Base-by-base conservation (phyloP, 805 yeast genomes). In the Yarrowia osloensis region DNA sequence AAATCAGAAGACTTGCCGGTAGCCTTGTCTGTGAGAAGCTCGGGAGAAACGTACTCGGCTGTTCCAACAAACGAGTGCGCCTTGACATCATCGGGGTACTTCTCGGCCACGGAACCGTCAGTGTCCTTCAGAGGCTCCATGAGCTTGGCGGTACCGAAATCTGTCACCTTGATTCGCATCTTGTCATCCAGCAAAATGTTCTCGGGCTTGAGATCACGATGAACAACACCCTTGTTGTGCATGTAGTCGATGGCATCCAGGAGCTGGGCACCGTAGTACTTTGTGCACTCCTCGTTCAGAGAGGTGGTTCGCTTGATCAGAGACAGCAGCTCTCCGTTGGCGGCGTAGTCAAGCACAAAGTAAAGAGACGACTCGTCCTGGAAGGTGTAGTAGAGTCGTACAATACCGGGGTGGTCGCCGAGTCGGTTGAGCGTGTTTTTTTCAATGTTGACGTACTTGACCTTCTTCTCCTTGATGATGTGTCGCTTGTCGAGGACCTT, bases 1-100 rank as follows among this genome's bases (percentile, higher is more conserved):
- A 90, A 77, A 75, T 92, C 98, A 35, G 94, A 83, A 70, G 88
- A 88, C 73, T 86, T 89, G 21, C 96, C 95, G 74, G 97, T 91
- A 40, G 84, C 81, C 75, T 94, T 95, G 72, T 85, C 82, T 59
- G 87, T 84, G 59, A 95, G 80, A 46, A 95, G 79, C 76, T 95
- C 99, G 0, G 98, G 99, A 0, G 97, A 88, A 2, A 95, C 97
- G 74, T 93, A 93, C 74, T 93, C 98, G 0, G 98, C 98, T 0
- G 99, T 94, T 0, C 99, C 99, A 3, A 94, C 98, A 80, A 94
- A 95, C 0, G 98, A 92, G 6, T 74, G 74, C 21, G 80, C 77
- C 17, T 81, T 78, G 39, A 75, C 79, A 31, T 78, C 81, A n/a
- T 74, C 76, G 2, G 77, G 79, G 66, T 74, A 75, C 15, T 69